A percentile compares a stretch with the other conserved stretches of the same genome.
phyloP scores from a whole-genome alignment of 441 rosid species.

The Corymbia citriodora region DNA sequence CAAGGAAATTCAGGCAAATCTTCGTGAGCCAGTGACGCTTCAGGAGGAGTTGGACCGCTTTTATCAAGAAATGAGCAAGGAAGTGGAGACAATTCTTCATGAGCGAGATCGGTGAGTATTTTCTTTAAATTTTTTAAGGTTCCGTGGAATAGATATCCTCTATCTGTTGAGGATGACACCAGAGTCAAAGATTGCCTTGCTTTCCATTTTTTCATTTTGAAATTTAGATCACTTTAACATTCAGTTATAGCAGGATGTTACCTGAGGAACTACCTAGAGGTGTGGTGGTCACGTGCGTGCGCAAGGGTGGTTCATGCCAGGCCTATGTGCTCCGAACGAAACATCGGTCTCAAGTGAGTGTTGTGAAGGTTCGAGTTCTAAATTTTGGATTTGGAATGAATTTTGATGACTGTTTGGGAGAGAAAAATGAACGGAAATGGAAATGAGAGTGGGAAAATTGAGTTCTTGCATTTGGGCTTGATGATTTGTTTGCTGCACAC shows the following conservation, averaged over 20 bases:
- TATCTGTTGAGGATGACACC: too few species aligned
- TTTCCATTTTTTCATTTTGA: too few species aligned
- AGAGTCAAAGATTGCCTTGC: too few species aligned
- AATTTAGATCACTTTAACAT: too few species aligned
- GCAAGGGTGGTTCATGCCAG: constrained; percentile 68
- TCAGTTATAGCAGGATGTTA: constrained; percentile 23
- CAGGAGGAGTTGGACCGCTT: constrained; percentile 67
- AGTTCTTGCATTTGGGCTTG: not conserved
- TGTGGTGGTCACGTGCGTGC: constrained; percentile 63
- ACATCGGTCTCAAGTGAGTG: constrained; percentile 36
- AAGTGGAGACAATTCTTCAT: constrained; percentile 74
- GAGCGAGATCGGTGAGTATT: constrained; percentile 82
- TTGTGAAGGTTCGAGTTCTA: too few species aligned
- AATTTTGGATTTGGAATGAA: not conserved
- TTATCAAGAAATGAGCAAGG: constrained; percentile 87
- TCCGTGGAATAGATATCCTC: too few species aligned
- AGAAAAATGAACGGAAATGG: too few species aligned
- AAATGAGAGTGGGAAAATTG: not conserved
- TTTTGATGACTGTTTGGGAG: not conserved
- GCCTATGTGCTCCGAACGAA: constrained; percentile 89
- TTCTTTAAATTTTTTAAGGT: not conserved
- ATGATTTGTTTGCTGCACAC: constrained; percentile 8
- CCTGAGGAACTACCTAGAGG: constrained; percentile 62
- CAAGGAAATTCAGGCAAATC: not conserved
- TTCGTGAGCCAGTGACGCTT: constrained; percentile 30